phyloP scores from a whole-genome alignment of 2,329 filamentous ascomycete genomes.

The Aspergillus sp. region DNA sequence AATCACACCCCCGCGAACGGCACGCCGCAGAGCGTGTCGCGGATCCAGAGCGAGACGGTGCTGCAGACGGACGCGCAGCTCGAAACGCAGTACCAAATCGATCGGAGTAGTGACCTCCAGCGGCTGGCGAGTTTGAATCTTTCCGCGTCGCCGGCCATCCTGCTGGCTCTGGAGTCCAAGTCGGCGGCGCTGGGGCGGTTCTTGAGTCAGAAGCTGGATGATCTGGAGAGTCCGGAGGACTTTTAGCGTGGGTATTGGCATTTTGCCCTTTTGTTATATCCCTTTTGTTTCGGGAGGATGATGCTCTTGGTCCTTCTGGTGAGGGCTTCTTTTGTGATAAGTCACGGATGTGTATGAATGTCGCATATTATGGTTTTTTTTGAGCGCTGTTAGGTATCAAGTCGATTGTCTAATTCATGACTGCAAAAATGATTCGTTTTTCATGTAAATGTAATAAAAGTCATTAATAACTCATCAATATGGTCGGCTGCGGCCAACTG shows the following conservation, averaged over 20 bases:
- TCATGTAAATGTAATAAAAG: background rate
- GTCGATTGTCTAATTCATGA: background rate
- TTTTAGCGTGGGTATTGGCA: conserved; percentile 25
- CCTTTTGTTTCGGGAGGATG: background rate
- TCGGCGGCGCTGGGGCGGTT: conserved; percentile 41
- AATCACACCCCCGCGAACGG: conserved; percentile 4
- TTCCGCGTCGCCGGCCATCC: conserved; percentile 35
- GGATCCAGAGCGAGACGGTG: conserved; percentile 12
- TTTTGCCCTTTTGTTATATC: background rate
- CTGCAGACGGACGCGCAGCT: conserved; percentile 25
- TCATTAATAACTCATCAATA: no score
- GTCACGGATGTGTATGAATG: background rate
- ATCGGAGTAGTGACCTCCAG: conserved; percentile 37
- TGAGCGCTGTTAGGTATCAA: background rate
- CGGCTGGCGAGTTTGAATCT: conserved; percentile 40
- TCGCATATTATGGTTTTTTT: background rate
- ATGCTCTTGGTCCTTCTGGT: background rate
- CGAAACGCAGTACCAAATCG: conserved; percentile 38
- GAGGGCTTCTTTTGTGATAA: background rate
- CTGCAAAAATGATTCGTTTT: background rate
- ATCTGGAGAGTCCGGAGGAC: conserved; percentile 42
- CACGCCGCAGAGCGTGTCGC: conserved; percentile 5
- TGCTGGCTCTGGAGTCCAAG: conserved; percentile 42
- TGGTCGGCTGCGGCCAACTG: no score
- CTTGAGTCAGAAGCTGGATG: conserved; percentile 37